phyloP scores from a whole-genome alignment of 306 rosid genomes.

The Astragalus membranaceus region DNA sequence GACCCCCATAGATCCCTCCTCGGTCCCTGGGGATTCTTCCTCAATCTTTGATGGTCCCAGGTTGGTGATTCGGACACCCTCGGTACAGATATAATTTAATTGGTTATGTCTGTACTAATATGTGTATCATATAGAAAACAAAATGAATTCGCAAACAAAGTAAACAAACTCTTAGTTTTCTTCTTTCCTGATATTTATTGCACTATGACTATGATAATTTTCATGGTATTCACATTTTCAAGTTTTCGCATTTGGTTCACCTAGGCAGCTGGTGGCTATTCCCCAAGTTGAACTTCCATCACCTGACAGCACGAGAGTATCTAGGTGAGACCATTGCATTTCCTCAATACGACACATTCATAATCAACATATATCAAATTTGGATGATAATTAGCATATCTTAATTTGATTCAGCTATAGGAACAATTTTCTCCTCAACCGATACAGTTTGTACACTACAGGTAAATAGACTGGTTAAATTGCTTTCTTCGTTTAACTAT shows the following conservation, averaged over 20 bases:
- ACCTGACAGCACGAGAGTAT: conserved; percentile 52
- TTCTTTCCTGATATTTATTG: not conserved
- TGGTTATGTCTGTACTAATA: too few relatives aligned
- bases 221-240: conserved; percentile 7
- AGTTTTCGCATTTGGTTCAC: conserved; percentile 29
- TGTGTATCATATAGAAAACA: too few relatives aligned
- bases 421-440: conserved; percentile 84
- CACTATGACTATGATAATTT: not conserved
- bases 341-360: not conserved
- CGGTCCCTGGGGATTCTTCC: too few relatives aligned
- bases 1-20: too few relatives aligned
- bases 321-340: conserved; percentile 45
- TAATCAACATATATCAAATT: not conserved
- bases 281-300: conserved; percentile 63
- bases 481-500: conserved; percentile 19
- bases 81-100: too few relatives aligned
- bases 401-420: conserved; percentile 55
- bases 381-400: conserved; percentile 13
- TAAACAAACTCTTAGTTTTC: not conserved
- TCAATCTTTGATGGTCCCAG: too few relatives aligned
- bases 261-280: conserved; percentile 84
- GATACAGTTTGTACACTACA: conserved; percentile 93
- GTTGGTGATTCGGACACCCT: too few relatives aligned
- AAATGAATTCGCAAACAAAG: too few relatives aligned
- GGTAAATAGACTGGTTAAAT: conserved; percentile 43